Percentiles rank a stretch among this genome's conserved stretches.
Conservation (phyloP, 257 asterid genomes). For the Coffea eugenioides region DNA sequence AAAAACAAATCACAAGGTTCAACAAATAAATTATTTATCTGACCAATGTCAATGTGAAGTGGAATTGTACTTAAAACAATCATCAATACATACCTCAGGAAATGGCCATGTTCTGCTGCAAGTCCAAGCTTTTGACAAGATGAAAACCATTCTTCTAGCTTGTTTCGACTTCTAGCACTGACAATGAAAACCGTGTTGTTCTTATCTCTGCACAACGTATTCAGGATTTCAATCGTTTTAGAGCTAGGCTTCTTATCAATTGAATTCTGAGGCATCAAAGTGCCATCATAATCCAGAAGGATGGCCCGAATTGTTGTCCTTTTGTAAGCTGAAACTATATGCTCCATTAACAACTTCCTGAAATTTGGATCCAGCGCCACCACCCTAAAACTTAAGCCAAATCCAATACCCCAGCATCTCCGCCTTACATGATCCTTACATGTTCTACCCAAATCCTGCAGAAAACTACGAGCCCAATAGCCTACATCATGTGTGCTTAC, state of each 20-base stretch:
- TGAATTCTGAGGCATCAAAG: slow-evolving; percentile 81
- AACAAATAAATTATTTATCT: background rate
- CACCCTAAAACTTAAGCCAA: slow-evolving; percentile 79
- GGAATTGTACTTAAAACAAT: background rate
- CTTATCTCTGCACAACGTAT: slow-evolving; percentile 61
- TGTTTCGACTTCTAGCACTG: slow-evolving; percentile 59
- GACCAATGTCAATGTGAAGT: background rate
- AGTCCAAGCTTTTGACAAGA: slow-evolving; percentile 72
- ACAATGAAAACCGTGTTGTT: slow-evolving; percentile 67
- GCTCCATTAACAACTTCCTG: slow-evolving; percentile 79
- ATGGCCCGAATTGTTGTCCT: slow-evolving; percentile 66
- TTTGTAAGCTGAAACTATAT: slow-evolving; percentile 79
- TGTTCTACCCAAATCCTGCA: slow-evolving; percentile 74
- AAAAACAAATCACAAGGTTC: background rate
- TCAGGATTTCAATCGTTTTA: slow-evolving; percentile 59
- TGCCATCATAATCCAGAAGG: slow-evolving; percentile 83
- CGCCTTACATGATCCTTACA: slow-evolving; percentile 75
- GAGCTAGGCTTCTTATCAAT: slow-evolving; percentile 81
- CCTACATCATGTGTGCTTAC: slow-evolving; percentile 90
- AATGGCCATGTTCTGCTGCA: slow-evolving; percentile 91
- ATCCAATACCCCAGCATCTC: slow-evolving; percentile 94
- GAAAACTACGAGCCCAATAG: slow-evolving; percentile 89
- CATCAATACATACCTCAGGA: slow-evolving; percentile 44
- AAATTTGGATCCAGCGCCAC: slow-evolving; percentile 84
- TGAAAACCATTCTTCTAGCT: slow-evolving; percentile 65